Percentiles rank a stretch among this genome's conserved stretches.
phyloP scores from a whole-genome alignment of 1,139 yeast species.

The Magnusiomyces tetraspermus region DNA sequence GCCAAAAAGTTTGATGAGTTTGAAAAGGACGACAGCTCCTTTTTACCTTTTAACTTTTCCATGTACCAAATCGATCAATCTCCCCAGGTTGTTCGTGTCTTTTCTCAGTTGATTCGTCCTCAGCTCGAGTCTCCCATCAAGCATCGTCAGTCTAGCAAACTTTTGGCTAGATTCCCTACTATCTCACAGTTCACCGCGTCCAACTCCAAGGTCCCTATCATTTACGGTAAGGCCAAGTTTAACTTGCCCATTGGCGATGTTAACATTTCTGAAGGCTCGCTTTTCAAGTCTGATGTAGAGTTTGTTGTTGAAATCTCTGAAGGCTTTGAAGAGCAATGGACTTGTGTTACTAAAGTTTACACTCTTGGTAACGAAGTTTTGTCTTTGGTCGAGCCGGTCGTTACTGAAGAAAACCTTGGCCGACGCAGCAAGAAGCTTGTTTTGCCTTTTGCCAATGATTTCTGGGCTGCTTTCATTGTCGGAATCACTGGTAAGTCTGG shows the following conservation, averaged over 20 bases:
- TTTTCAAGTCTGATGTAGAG: slow-evolving; percentile 24
- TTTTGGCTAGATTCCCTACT: slow-evolving; percentile 27
- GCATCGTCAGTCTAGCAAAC: slow-evolving; percentile 24
- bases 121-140: slow-evolving; percentile 31
- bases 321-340: slow-evolving; percentile 20
- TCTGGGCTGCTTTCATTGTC: slow-evolving; percentile 34
- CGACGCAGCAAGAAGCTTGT: slow-evolving; percentile 29
- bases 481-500: slow-evolving; percentile 25
- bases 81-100: slow-evolving; percentile 16
- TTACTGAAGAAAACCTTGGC: slow-evolving; percentile 22
- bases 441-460: slow-evolving; percentile 34
- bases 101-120: slow-evolving; percentile 31
- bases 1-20: background rate
- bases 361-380: slow-evolving; percentile 30
- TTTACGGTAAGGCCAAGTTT: slow-evolving; percentile 29
- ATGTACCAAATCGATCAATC: slow-evolving; percentile 16
- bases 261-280: slow-evolving; percentile 11
- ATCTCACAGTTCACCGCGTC: slow-evolving; percentile 19
- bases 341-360: slow-evolving; percentile 27
- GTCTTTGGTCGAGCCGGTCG: slow-evolving; percentile 26
- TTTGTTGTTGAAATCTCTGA: slow-evolving; percentile 17
- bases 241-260: slow-evolving; percentile 17
- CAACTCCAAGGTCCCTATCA: slow-evolving; percentile 21
- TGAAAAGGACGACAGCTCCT: slow-evolving; percentile 7
- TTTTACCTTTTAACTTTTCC: slow-evolving; percentile 22